These are phyloP conservation scores for Exsudoporus frostii DNA, from an alignment of 768 basidiomycete species.

Conservation along the genomic window DNA sequence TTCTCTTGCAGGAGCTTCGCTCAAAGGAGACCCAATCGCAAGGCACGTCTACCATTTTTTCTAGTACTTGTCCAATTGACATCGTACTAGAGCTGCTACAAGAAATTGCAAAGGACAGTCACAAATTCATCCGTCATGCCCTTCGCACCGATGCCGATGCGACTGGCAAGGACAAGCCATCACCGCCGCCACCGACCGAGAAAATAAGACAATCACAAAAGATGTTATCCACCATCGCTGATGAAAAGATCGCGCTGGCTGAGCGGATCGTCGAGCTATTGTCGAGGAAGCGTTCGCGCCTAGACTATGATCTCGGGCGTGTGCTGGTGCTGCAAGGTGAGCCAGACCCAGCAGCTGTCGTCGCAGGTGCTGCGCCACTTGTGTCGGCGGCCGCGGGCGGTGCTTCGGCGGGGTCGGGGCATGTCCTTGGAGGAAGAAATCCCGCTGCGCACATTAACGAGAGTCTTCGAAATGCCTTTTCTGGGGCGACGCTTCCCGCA, in stretches of 20 bases:
- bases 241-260: slow-evolving; percentile 44
- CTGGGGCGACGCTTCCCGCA: slow-evolving; percentile 25
- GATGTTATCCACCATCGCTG: slow-evolving; percentile 32
- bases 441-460: slow-evolving; percentile 41
- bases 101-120: slow-evolving; percentile 43
- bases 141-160: slow-evolving; percentile 31
- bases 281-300: slow-evolving; percentile 42
- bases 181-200: slow-evolving; percentile 25
- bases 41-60: slow-evolving; percentile 25
- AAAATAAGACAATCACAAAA: slow-evolving; percentile 30
- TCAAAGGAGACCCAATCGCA: slow-evolving; percentile 42
- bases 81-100: slow-evolving; percentile 36
- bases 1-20: slow-evolving; percentile 47
- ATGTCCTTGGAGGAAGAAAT: slow-evolving; percentile 36
- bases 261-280: slow-evolving; percentile 44
- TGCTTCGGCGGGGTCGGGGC: slow-evolving; percentile 18
- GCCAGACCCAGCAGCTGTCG: slow-evolving; percentile 33
- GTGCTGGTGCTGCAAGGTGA: slow-evolving; percentile 47
- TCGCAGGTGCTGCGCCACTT: slow-evolving; percentile 27
- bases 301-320: slow-evolving; percentile 45
- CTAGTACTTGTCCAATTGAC: not conserved
- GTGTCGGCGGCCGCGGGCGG: slow-evolving; percentile 12
- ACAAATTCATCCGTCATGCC: slow-evolving; percentile 43
- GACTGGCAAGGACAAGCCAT: slow-evolving; percentile 34
- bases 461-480: slow-evolving; percentile 36